Percentiles rank a stretch among this genome's conserved stretches.
These are phyloP conservation scores for Verticillium nonalfalfae DNA, from an alignment of 2,329 filamentous ascomycete species.

Conservation along the genomic window DNA sequence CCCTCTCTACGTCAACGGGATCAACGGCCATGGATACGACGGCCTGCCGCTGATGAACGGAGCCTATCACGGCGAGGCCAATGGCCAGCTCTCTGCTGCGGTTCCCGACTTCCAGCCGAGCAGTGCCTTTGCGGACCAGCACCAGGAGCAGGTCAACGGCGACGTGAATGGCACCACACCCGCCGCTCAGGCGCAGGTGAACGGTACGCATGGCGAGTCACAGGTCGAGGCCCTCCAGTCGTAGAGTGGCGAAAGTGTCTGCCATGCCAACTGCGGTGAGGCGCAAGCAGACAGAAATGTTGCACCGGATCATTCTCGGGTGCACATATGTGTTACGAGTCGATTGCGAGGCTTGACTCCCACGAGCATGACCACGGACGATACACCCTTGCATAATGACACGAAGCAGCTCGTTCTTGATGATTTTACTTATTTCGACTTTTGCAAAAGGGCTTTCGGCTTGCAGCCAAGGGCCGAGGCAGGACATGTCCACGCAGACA, in stretches of 20 bases:
- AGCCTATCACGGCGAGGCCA: constrained; percentile 27
- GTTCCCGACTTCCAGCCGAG: constrained; percentile 56
- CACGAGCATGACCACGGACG: background rate
- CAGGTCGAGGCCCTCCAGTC: constrained; percentile 11
- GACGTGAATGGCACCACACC: constrained; percentile 12
- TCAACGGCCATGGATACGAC: constrained; percentile 14
- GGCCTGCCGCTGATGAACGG: constrained; percentile 18
- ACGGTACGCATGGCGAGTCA: constrained; percentile 19
- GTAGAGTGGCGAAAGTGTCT: constrained; percentile 10
- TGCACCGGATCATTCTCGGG: background rate
- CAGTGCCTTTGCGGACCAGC: background rate
- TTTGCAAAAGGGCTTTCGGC: constrained; percentile 31
- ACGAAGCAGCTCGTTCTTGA: constrained; percentile 1
- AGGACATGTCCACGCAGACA: constrained; percentile 42
- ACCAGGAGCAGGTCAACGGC: background rate
- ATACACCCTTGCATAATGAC: background rate
- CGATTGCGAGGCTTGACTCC: background rate
- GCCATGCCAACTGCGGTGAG: constrained; percentile 5
- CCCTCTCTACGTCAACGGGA: constrained; percentile 21
- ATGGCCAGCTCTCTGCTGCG: constrained; percentile 49
- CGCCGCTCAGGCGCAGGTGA: constrained; percentile 8
- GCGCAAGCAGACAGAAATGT: background rate
- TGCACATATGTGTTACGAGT: background rate
- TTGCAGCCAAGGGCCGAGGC: constrained; percentile 23
- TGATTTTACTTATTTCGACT: constrained; percentile 21